Base-by-base conservation (phyloP, 129 eudicot genomes). In the Helianthus tuberosus region DNA sequence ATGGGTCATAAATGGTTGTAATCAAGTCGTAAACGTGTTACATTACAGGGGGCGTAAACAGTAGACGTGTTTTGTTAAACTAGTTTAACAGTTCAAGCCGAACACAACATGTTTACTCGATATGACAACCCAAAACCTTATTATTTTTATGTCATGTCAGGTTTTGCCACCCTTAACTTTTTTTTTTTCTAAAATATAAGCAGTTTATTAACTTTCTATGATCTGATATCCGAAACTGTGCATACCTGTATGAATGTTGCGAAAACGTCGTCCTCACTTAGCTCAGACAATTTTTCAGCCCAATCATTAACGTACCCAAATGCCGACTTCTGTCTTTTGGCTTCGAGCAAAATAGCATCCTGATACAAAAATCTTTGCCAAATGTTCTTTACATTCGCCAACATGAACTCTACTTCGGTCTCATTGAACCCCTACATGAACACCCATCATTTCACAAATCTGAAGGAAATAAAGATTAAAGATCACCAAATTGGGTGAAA, bases 321-420 rank as follows among this genome's bases (percentile, higher is more conserved):
- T 10, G 72, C 69, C 59, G 86, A 71, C 75, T 87, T 91, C 71
- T 90, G 97, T 73, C 98, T 88, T 86, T 81, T 84, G 14, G 97
- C 98, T 85, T 94, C 98, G 0, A 86, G 91, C 77, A 90, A 69
- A 57, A 94, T 67, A n/a, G 97, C 82, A 80, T 89, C 96, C 16
- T 88, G 89, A 71, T 94, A 86, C 75, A 88, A 51, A 84, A 86
- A 94, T 74, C 98, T 84, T 64, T 94, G 98, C 98, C 97, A 88
- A 47, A 94, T 85, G 73, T 77, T 90, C 84, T 83, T 86, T 55
- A 94, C 96, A 76, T 90, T 94, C 27, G 88, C 77, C 89, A 94
- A 71, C 88, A 79, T 90, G 79, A 90, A 81, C 66, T 93, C 91
- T 75, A 90, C 60, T 81, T 94, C 97, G 17, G 98, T 88, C 76